Base-by-base conservation (phyloP, 352 stramenopile species). In the Globisporangium splendens region DNA sequence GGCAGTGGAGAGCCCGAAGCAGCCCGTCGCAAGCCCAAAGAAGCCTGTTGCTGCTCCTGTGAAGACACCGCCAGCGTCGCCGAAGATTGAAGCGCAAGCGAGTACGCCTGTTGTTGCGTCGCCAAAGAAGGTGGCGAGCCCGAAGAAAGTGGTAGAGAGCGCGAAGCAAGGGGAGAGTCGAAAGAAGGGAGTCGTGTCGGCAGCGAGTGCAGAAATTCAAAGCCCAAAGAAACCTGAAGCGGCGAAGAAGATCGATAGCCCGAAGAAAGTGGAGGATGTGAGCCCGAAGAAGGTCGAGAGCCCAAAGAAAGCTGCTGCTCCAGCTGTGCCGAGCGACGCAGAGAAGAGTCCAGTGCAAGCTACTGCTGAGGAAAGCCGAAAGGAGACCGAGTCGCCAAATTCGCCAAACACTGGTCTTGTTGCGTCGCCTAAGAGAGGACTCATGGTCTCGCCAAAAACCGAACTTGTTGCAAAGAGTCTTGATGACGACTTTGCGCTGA, bases 401-500 rank as follows among this genome's bases (percentile, higher is more conserved):
- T 7, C 18, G 17, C 39, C 12, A 13, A 43, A 13, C 3, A 43
- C 24, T 31, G 24, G 24, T 7, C 24, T 31, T 24, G 13, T 42
- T 18, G 24, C 18, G 28, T 54, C 61, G 18, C 54, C 60, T 0
- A 44, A 41, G 28, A 13, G 13, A 13, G 46, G 35, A 21, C 54
- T 46, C 44, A 61, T 54, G 13, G n/a, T 35, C 6, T 66, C 60
- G 7, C 53, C 70, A 51, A 51, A 66, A 35, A 54, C 63, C 39
- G 64, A 57, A 20, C 41, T 59, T 31, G 50, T 62, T 11, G 39
- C 47, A 17, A 72, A 39, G 42, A 73, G 59, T 38, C 33, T 70
- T 42, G 61, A 65, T 20, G 64, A 79, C 21, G 65, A 81, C 22
- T 65, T 73, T 35, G 50, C 69, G 10, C 44, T 69, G 17, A 31